Percentiles rank a stretch among this genome's conserved stretches.
These are phyloP conservation scores for Colletotrichum sp. DNA, from an alignment of 2,329 filamentous ascomycete species.

Conservation along the genomic window DNA sequence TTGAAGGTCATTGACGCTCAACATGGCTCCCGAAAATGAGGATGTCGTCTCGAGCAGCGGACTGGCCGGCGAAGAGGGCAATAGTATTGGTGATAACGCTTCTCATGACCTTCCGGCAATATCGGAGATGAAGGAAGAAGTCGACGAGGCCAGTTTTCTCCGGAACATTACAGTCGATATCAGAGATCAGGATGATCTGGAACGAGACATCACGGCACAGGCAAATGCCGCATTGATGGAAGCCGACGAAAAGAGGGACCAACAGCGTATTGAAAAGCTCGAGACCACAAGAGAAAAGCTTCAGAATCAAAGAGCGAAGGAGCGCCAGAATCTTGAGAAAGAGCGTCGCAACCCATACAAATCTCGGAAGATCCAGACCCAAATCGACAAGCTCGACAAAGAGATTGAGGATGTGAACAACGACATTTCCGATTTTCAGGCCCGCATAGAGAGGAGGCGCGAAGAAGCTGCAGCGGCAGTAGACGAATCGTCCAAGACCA, in stretches of 20 bases:
- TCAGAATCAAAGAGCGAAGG: conserved; percentile 66
- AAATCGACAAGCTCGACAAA: conserved; percentile 70
- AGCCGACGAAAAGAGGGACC: conserved; percentile 67
- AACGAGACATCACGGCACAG: conserved; percentile 78
- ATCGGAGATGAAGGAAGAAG: background rate
- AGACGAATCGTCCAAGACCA: conserved; percentile 46
- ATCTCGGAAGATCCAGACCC: conserved; percentile 63
- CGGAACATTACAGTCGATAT: conserved; percentile 50
- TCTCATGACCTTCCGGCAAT: background rate
- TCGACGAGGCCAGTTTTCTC: conserved; percentile 9
- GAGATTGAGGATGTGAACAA: conserved; percentile 69
- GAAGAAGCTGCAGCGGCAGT: conserved; percentile 53
- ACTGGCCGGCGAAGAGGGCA: background rate
- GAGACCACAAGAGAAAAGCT: conserved; percentile 62
- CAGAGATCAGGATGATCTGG: conserved; percentile 87
- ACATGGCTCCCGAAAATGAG: background rate
- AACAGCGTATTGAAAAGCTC: conserved; percentile 66
- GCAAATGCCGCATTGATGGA: conserved; percentile 65
- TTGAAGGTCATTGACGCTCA: background rate
- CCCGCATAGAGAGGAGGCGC: conserved; percentile 79
- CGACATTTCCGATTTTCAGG: conserved; percentile 81
- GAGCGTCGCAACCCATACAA: conserved; percentile 51
- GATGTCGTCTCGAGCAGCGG: background rate
- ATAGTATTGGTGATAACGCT: background rate
- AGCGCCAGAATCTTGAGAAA: conserved; percentile 51